Base-by-base conservation (phyloP, 2,329 filamentous ascomycete species). In the Epichloe sylvatica region DNA sequence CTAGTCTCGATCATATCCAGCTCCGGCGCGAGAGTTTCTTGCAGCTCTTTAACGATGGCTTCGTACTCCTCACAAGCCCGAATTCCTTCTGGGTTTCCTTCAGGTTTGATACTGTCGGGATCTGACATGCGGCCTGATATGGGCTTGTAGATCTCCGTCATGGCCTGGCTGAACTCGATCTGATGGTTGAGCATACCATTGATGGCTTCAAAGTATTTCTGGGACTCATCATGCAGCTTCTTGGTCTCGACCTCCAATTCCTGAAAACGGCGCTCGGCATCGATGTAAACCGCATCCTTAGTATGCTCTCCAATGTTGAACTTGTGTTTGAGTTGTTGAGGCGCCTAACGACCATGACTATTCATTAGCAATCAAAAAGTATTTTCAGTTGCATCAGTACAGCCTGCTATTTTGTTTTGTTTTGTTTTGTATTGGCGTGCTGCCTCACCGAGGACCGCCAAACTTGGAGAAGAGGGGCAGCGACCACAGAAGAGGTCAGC, bases 111-210 rank as follows among this genome's bases (percentile, higher is more conserved):
- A 8, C 86, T 86, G 60, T 90, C 84, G 9, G 92, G 92, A 67
- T 98, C 92, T 43, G 91, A 97, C 68, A 94, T 78, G 63, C 92
- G 85, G 49, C 92, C 92, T 49, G 91, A 96, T 60, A 98, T 98
- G 58, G 92, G 92, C 66, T 94, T 94, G 76, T 98, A 98, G 61
- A 98, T 84, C 68, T 98, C 92, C 55, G 85, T 84, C 73, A 95
- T 91, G 57, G 90, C 87, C 70, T 95, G 81, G 59, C 91, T 95
- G 72, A 98, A 98, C 65, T 94, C 91, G 69, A 98, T 97, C 72
- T 98, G 92, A 70, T 97, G 90, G 63, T 75, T 80, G 61, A 98
- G 78, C 92, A 98, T 98, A 74, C 85, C 86, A 71, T 97, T 96
- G 71, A 98, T 96, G 64, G 92, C 87, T 49, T 95, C 83, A 61